Conservation (phyloP, 805 yeast species). For the Pichia occidentalis region DNA sequence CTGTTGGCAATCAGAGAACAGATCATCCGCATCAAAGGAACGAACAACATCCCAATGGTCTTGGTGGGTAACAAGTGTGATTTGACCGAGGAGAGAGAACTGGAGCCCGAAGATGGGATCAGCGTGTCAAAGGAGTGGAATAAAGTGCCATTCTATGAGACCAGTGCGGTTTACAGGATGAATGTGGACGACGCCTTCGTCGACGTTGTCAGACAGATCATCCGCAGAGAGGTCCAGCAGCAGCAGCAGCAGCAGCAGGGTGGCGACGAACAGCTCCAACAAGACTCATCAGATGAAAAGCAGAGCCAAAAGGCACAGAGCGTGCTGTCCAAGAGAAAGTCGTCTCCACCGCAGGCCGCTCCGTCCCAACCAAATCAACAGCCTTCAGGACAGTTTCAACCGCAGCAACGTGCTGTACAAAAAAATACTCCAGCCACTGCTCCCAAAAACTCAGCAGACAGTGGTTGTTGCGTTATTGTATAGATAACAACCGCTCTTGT, state of each 20-base stretch:
- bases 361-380: not conserved
- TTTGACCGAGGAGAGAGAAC: slow-evolving; percentile 63
- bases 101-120: slow-evolving; percentile 76
- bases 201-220: slow-evolving; percentile 84
- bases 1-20: slow-evolving; percentile 75
- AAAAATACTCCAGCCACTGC: not conserved
- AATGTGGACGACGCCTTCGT: slow-evolving; percentile 88
- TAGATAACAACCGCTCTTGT: no score
- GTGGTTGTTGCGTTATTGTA: not conserved
- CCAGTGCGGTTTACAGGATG: slow-evolving; percentile 85
- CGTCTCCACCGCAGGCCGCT: not conserved
- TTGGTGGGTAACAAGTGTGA: slow-evolving; percentile 90
- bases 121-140: slow-evolving; percentile 83
- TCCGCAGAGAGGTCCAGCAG: slow-evolving; percentile 54
- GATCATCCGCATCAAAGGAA: slow-evolving; percentile 75
- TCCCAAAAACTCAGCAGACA: not conserved
- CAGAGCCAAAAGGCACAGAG: no score
- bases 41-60: slow-evolving; percentile 76
- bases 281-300: not conserved
- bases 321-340: not conserved
- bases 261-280: not conserved
- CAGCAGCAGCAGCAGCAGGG: slow-evolving; percentile 18
- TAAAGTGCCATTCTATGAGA: slow-evolving; percentile 83
- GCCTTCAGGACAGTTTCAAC: not conserved
- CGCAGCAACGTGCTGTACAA: not conserved